Base-by-base conservation (phyloP, 768 basidiomycete species). In the Nidularia pulvinata region DNA sequence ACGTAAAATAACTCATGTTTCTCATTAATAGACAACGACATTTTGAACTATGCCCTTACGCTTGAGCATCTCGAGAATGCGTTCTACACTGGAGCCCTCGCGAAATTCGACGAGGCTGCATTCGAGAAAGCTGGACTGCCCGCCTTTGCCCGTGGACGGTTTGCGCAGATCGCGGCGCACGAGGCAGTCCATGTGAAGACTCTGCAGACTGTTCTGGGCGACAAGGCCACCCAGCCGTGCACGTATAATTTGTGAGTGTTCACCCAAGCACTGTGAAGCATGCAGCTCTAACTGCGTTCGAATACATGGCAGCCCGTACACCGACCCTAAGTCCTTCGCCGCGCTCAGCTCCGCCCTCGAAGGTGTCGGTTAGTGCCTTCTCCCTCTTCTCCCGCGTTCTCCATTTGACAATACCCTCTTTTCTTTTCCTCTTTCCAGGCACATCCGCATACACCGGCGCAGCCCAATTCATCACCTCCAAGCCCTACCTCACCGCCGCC, bases 381-480 rank as follows among this genome's bases (percentile, higher is more conserved):
- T n/a, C n/a, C n/a, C n/a, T n/a, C n/a, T n/a, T n/a, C n/a, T n/a
- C n/a, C n/a, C n/a, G n/a, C n/a, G n/a, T n/a, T n/a, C n/a, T n/a
- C n/a, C n/a, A n/a, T n/a, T n/a, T n/a, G n/a, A n/a, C n/a, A n/a
- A n/a, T n/a, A n/a, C n/a, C n/a, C n/a, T n/a, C n/a, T n/a, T n/a
- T n/a, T n/a, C n/a, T n/a, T n/a, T n/a, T n/a, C n/a, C n/a, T n/a
- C n/a, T n/a, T n/a, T n/a, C n/a, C n/a, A n/a, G n/a, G n/a, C n/a
- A n/a, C n/a, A n/a, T n/a, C 80, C 13, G 82, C 84, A 25, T 86
- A 88, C 67, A 70, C 75, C n/a, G 84, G 83, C 25, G 82, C 83
- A 33, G 77, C 79, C 5, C 68, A 72, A 52, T 74, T 69, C 54
- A 75, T 86, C 65, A 62, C 65, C 48, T 69, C 73, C 64, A 71